These are phyloP conservation scores for Ophiostoma australiae DNA, from an alignment of 2,329 filamentous ascomycete species.

Conservation along the genomic window DNA sequence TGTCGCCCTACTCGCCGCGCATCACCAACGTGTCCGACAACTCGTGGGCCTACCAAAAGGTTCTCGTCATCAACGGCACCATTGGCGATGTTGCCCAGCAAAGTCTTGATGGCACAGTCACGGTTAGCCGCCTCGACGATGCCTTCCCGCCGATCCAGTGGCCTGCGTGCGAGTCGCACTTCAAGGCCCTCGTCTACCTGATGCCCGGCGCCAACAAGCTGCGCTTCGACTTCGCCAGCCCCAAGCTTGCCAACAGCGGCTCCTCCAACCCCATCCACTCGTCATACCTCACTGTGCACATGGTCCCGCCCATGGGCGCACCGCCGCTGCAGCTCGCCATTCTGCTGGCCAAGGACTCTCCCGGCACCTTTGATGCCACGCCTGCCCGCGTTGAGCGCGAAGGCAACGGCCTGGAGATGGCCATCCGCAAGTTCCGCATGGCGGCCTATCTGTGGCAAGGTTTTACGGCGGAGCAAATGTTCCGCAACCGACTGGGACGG, in stretches of 20 bases:
- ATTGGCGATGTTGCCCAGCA: constrained; percentile 67
- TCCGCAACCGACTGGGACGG: constrained; percentile 77
- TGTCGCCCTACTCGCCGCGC: constrained; percentile 75
- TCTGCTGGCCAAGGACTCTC: constrained; percentile 80
- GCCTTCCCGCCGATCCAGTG: constrained; percentile 76
- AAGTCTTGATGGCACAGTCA: constrained; percentile 71
- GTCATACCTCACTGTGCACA: constrained; percentile 77
- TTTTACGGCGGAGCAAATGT: constrained; percentile 96
- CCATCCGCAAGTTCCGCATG: constrained; percentile 88
- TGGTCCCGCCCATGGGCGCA: constrained; percentile 69
- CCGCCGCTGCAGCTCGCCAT: constrained; percentile 89
- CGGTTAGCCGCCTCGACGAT: constrained; percentile 76
- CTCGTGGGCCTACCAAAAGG: constrained; percentile 89
- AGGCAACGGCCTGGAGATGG: constrained; percentile 74
- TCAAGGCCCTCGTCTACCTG: constrained; percentile 89
- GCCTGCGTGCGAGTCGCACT: constrained; percentile 84
- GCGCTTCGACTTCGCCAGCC: constrained; percentile 80
- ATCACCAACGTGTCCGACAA: constrained; percentile 75
- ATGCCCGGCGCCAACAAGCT: constrained; percentile 84
- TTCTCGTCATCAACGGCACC: constrained; percentile 74
- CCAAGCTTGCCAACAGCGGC: constrained; percentile 67
- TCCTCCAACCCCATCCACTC: constrained; percentile 67
- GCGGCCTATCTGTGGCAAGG: constrained; percentile 95
- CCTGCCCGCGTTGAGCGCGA: constrained; percentile 71
- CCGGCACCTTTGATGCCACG: constrained; percentile 75